Conservation (phyloP, 2,329 filamentous ascomycete species). For the Ceratocystis variospora region DNA sequence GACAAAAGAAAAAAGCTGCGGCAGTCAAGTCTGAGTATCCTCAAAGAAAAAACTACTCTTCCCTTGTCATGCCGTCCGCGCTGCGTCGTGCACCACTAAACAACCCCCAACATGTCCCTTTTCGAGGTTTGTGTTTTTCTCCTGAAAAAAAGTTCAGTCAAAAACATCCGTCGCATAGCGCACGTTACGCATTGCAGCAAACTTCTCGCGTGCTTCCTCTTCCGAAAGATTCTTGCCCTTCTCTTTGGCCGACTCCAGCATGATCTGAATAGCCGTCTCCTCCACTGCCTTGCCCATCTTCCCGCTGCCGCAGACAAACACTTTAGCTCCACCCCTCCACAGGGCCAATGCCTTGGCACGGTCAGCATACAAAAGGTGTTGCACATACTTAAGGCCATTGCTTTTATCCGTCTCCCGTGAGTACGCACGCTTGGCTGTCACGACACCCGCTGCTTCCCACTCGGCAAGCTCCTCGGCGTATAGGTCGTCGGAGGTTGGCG, state of each 20-base stretch:
- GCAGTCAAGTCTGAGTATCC: no score
- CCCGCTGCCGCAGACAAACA: constrained; percentile 52
- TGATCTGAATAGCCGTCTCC: constrained; percentile 28
- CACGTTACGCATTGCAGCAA: constrained; percentile 38
- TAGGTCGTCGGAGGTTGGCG: constrained; percentile 34
- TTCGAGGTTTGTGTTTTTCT: no score
- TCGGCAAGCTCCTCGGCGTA: constrained; percentile 44
- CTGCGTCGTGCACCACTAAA: no score
- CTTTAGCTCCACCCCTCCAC: constrained; percentile 35
- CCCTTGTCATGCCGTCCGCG: no score
- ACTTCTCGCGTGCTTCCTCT: constrained; percentile 34
- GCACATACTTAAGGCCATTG: constrained; percentile 36
- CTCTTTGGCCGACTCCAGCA: constrained; percentile 26
- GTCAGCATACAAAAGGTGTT: constrained; percentile 31
- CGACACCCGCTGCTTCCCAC: constrained; percentile 48
- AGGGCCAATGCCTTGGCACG: constrained; percentile 27
- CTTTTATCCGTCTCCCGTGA: constrained; percentile 30
- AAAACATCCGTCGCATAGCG: constrained; percentile 49
- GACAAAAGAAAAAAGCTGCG: no score
- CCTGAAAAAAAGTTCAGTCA: constrained; percentile 28
- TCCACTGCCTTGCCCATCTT: constrained; percentile 36
- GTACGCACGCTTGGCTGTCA: constrained; percentile 47
- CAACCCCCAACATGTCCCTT: no score
- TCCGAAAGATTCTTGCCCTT: constrained; percentile 26
- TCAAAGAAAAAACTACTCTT: no score